Evolutionary conservation across 2,329 filamentous ascomycete species (phyloP).

Genomic region (Neobulgaria alba): DNA sequence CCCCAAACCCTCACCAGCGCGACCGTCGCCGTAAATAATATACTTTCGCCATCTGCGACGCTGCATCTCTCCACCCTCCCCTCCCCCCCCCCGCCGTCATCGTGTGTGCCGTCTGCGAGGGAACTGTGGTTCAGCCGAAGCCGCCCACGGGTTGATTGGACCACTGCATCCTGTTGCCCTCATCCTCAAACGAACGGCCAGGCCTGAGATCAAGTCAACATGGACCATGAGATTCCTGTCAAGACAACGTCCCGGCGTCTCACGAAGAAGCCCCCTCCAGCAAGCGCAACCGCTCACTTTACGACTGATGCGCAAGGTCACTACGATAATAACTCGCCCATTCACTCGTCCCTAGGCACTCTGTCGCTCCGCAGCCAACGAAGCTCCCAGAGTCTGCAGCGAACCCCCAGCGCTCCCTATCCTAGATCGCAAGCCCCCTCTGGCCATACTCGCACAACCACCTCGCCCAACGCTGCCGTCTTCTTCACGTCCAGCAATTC

Average conservation of each 20-base stretch:
- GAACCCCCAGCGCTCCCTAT: constrained; percentile 50
- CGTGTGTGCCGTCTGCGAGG: too few relatives aligned
- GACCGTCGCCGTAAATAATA: too few relatives aligned
- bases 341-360: constrained; percentile 47
- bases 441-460: constrained; percentile 32
- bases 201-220: background rate
- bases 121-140: too few relatives aligned
- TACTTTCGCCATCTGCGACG: too few relatives aligned
- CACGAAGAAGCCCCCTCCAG: constrained; percentile 51
- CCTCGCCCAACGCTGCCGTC: constrained; percentile 37
- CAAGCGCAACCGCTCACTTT: constrained; percentile 30
- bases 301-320: constrained; percentile 40
- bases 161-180: background rate
- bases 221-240: too few relatives aligned
- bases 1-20: too few relatives aligned
- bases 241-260: constrained; percentile 43
- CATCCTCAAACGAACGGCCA: background rate
- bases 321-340: constrained; percentile 41
- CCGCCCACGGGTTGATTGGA: constrained; percentile 1
- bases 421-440: constrained; percentile 24
- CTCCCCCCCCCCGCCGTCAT: too few relatives aligned
- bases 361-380: constrained; percentile 25
- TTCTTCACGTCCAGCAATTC: constrained; percentile 33
- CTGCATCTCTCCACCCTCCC: too few relatives aligned
- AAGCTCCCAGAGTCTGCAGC: constrained; percentile 51